Base-by-base conservation (phyloP, 768 basidiomycete genomes). In the Auricularia sp. region DNA sequence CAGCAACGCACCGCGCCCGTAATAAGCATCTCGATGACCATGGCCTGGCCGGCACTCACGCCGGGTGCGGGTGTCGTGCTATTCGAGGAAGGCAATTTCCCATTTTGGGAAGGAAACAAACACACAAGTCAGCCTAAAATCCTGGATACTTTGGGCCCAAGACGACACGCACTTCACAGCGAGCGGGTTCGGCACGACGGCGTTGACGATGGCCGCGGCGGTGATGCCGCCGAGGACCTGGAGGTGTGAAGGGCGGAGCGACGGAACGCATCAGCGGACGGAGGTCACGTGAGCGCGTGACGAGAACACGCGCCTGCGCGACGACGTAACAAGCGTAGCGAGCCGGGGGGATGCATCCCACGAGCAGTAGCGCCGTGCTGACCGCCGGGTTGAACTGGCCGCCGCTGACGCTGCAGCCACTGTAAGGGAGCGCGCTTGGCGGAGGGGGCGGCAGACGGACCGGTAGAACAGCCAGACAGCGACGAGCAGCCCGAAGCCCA, bases 11-110 rank as follows among this genome's bases (percentile, higher is more conserved):
- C 77, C 13, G 79, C 77, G 11, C 82, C 77, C 18, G 87, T 88
- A 68, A 83, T 81, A 73, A 88, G 87, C 81, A 87, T 84, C 71
- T 89, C 87, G 66, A 88, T 86, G 72, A 88, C 88, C 18, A 87
- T 80, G 13, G 78, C 85, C 71, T 88, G 85, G 0, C 82, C 78
- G 2, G 73, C 66, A 73, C 80, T 87, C 65, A 82, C 73, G 3
- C 79, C 80, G 24, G 73, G 70, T 8, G 76, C 76, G 39, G 84
- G 76, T 67, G 73, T 73, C 10, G 83, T 84, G 68, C 47, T 51
- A 18, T 21, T 51, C 21, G 18, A 6, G 10, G 39, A 7, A 7
- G 39, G 29, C 29, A 29, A 29, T 2, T 29, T 29, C 29, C 39
- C 39, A 42, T 42, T 42, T 42, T 42, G 54, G 66, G 62, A 62